Percentiles rank a stretch among this genome's conserved stretches.
phyloP scores from a whole-genome alignment of 768 basidiomycete species.

The Serendipita indica region DNA sequence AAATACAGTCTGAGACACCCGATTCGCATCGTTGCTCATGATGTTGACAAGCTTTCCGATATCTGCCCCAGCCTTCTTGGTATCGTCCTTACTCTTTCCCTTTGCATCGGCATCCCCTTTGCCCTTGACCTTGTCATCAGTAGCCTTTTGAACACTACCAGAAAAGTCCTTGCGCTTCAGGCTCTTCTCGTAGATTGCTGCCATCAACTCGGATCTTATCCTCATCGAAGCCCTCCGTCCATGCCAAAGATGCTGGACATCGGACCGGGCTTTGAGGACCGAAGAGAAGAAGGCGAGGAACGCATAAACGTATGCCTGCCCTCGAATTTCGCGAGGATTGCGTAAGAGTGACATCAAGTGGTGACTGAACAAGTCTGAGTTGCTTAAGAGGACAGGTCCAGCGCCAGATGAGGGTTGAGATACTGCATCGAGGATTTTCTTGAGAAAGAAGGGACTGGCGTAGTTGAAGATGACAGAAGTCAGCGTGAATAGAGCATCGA shows the following conservation, averaged over 20 bases:
- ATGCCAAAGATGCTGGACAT: conserved; percentile 19
- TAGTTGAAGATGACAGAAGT: conserved; percentile 23
- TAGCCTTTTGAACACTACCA: conserved; percentile 20
- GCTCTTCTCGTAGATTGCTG: conserved; percentile 26
- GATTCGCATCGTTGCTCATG: conserved; percentile 21
- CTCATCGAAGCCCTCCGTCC: conserved; percentile 19
- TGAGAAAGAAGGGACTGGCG: conserved; percentile 25
- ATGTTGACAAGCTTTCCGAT: conserved; percentile 25
- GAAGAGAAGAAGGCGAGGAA: conserved; percentile 9
- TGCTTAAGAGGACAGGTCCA: conserved; percentile 14
- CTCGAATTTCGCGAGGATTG: background rate
- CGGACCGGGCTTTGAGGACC: conserved; percentile 13
- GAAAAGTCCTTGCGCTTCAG: conserved; percentile 24
- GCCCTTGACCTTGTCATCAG: background rate
- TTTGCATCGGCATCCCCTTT: conserved; percentile 9
- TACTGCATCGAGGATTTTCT: conserved; percentile 17
- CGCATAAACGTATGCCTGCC: conserved; percentile 12
- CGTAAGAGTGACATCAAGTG: conserved; percentile 18
- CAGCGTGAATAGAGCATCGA: conserved; percentile 21
- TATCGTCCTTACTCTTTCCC: conserved; percentile 7
- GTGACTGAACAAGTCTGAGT: conserved; percentile 19
- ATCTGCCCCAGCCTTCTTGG: conserved; percentile 18
- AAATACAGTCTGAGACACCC: background rate
- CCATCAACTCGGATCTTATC: conserved; percentile 23
- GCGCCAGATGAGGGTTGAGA: background rate